phyloP scores from a whole-genome alignment of 1,139 yeast genomes.

The Zygoascus meyerae region DNA sequence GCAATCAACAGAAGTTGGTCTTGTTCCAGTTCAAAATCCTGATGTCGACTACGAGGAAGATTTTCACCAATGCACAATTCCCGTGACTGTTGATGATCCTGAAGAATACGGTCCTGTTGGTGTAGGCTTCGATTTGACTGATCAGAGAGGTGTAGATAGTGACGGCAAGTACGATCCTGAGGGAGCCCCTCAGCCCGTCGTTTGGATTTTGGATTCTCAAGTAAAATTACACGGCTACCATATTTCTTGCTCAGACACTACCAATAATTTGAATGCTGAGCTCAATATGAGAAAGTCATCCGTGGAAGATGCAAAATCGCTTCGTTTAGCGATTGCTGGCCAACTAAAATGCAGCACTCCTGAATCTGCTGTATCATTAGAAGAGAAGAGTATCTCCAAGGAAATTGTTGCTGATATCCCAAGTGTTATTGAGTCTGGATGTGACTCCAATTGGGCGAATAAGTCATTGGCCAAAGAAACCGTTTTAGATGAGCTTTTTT shows the following conservation, averaged over 20 bases:
- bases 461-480: too few species aligned
- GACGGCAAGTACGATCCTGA: constrained; percentile 57
- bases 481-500: too few species aligned
- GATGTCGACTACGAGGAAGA: constrained; percentile 49
- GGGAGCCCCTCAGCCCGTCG: constrained; percentile 51
- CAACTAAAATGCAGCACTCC: too few species aligned
- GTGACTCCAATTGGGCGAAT: too few species aligned
- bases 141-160: constrained; percentile 40
- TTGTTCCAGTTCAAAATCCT: constrained; percentile 4
- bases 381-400: too few species aligned
- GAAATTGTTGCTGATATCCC: too few species aligned
- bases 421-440: too few species aligned
- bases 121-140: constrained; percentile 51
- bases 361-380: too few species aligned
- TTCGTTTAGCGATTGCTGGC: not conserved
- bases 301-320: not conserved
- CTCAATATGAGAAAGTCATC: not conserved
- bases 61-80: constrained; percentile 62
- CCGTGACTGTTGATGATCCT: constrained; percentile 64
- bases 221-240: constrained; percentile 59
- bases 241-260: constrained; percentile 5
- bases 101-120: constrained; percentile 53
- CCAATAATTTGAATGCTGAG: not conserved
- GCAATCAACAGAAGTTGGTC: constrained; percentile 5
- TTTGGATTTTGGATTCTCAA: constrained; percentile 56